These are phyloP conservation scores for Ogataea angusta DNA, from an alignment of 805 yeast genomes.

Conservation along the genomic window DNA sequence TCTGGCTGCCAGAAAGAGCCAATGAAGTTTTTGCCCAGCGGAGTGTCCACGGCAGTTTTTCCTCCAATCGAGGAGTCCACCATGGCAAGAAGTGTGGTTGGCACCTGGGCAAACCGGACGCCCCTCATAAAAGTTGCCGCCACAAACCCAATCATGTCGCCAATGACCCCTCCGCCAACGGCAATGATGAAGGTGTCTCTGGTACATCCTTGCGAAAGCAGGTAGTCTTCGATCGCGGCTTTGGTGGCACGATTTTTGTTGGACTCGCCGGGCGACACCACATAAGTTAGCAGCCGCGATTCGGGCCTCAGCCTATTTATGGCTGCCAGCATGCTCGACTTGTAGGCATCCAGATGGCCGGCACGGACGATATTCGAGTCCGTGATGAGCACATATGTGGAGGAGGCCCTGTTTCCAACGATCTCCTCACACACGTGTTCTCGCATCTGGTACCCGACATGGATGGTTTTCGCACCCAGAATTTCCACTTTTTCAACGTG, in stretches of 20 bases:
- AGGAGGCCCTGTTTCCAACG: slow-evolving; percentile 61
- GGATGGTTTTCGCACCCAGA: slow-evolving; percentile 79
- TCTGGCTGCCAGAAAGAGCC: slow-evolving; percentile 98
- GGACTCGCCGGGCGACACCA: slow-evolving; percentile 90
- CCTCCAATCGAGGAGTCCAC: slow-evolving; percentile 98
- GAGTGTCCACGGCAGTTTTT: slow-evolving; percentile 96
- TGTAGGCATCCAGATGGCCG: slow-evolving; percentile 53
- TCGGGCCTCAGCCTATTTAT: slow-evolving; percentile 41
- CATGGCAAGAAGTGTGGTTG: slow-evolving; percentile 93
- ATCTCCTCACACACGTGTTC: slow-evolving; percentile 70
- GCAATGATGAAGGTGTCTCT: slow-evolving; percentile 94
- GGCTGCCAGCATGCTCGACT: slow-evolving; percentile 38
- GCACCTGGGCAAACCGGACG: slow-evolving; percentile 87
- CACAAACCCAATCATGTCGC: slow-evolving; percentile 98
- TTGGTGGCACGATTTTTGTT: slow-evolving; percentile 85
- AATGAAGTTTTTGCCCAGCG: slow-evolving; percentile 89
- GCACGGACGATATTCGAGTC: slow-evolving; percentile 74
- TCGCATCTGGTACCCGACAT: slow-evolving; percentile 82
- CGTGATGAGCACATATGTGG: slow-evolving; percentile 89
- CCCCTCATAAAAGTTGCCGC: slow-evolving; percentile 99
- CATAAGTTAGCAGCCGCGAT: slow-evolving; percentile 68
- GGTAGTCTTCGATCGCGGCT: slow-evolving; percentile 88
- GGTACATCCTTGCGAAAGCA: slow-evolving; percentile 82
- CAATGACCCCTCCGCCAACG: slow-evolving; percentile 97
- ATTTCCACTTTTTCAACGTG: slow-evolving; percentile 58